Base-by-base conservation (phyloP, 208 protist species). In the Zelonia costaricensis region DNA sequence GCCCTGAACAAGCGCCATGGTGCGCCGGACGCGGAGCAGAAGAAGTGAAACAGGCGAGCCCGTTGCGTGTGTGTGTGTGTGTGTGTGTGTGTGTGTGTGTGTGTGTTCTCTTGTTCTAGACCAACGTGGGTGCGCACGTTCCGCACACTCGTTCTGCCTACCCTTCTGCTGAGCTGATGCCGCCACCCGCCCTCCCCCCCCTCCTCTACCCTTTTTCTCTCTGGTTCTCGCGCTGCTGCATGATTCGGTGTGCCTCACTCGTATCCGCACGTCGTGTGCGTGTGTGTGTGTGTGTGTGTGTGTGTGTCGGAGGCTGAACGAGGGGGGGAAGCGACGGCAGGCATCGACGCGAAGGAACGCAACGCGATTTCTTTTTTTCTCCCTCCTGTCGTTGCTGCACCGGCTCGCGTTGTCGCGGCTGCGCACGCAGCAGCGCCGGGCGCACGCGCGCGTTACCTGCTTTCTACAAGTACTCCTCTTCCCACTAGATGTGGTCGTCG, bases 231-330 rank as follows among this genome's bases (percentile, higher is more conserved):
- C n/a, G n/a, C n/a, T n/a, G n/a, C n/a, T n/a, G n/a, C n/a, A n/a
- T n/a, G n/a, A n/a, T n/a, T n/a, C n/a, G n/a, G n/a, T n/a, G n/a
- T n/a, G n/a, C n/a, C n/a, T n/a, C n/a, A n/a, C n/a, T n/a, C n/a
- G n/a, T n/a, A n/a, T n/a, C n/a, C n/a, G n/a, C n/a, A n/a, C n/a
- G n/a, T n/a, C n/a, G n/a, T n/a, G 16, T 25, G 20, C 3, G 44
- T 48, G 0, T 3, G 25, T 52, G 46, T 52, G 46, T 35, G 46
- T 52, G 7, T 35, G 46, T 52, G 46, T 55, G 30, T 55, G 16
- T 20, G 46, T 35, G 27, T 20, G 46, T 51, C 22, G 43, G 15
- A 25, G 15, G 43, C 10, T 27, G 12, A 18, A 47, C 27, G 43
- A 25, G 13, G 45, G 23, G 15, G 45, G n/a, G n/a, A n/a, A n/a